phyloP scores from a whole-genome alignment of 2,329 filamentous ascomycete species.

The Xylariaceae sp. region DNA sequence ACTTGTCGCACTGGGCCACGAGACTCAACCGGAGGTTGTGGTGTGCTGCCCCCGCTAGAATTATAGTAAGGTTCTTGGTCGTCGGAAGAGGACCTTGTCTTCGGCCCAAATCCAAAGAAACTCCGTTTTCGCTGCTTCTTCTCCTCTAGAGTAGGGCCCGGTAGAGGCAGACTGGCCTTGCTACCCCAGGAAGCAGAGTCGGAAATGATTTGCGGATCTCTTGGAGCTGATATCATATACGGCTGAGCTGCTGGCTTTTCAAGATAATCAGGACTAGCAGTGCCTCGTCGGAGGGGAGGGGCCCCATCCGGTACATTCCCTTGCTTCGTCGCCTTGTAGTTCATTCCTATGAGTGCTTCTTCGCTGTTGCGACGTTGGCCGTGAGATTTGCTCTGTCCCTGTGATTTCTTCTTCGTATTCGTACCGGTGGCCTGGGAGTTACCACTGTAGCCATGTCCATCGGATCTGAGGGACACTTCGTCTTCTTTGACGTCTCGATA shows the following conservation, averaged over 20 bases:
- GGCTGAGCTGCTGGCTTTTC: conserved; percentile 38
- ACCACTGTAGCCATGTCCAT: conserved; percentile 35
- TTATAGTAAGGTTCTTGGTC: conserved; percentile 56
- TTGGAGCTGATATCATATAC: conserved; percentile 76
- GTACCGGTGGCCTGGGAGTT: conserved; percentile 36
- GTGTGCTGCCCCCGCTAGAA: conserved; percentile 42
- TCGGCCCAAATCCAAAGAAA: conserved; percentile 68
- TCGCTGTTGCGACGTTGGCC: conserved; percentile 35
- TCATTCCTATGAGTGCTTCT: conserved; percentile 54
- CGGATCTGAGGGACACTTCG: conserved; percentile 36
- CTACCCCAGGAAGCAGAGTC: conserved; percentile 85
- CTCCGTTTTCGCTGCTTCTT: conserved; percentile 79
- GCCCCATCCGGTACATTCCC: conserved; percentile 49
- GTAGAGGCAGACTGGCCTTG: conserved; percentile 55
- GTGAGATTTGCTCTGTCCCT: conserved; percentile 33
- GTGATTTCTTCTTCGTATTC: conserved; percentile 44
- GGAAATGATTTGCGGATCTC: conserved; percentile 79
- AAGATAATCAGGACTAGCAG: conserved; percentile 27
- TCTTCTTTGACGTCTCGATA: conserved; percentile 62
- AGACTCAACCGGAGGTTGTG: conserved; percentile 39
- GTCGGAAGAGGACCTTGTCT: conserved; percentile 57
- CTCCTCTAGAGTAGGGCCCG: conserved; percentile 58
- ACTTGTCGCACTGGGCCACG: conserved; percentile 63
- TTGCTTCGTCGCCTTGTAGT: conserved; percentile 55
- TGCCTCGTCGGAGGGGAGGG: conserved; percentile 33